Percentiles rank a stretch among this genome's conserved stretches.
phyloP scores from a whole-genome alignment of 1,139 yeast species.

The Kodamaea anthophila region DNA sequence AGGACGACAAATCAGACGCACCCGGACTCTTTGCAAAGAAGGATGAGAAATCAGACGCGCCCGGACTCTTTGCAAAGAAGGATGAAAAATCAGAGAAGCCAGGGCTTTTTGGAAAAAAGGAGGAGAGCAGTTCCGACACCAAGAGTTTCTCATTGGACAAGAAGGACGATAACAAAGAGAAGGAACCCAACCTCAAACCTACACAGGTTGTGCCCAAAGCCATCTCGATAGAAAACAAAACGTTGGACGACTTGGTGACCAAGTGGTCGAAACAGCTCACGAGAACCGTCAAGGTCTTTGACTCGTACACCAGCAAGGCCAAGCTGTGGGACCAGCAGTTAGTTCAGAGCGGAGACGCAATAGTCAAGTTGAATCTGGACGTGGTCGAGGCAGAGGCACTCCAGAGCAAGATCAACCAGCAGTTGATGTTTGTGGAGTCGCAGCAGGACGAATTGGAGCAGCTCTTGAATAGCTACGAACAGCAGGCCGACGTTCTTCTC shows the following conservation, averaged over 20 bases:
- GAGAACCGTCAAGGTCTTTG: slow-evolving; percentile 66
- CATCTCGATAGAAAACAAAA: slow-evolving; percentile 79
- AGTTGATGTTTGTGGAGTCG: slow-evolving; percentile 74
- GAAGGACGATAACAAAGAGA: slow-evolving; percentile 7
- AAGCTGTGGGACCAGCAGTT: slow-evolving; percentile 81
- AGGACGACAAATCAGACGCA: slow-evolving; percentile 11
- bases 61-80: slow-evolving; percentile 13
- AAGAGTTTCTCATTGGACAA: slow-evolving; percentile 8
- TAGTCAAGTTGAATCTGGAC: slow-evolving; percentile 70
- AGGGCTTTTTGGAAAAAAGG: slow-evolving; percentile 13
- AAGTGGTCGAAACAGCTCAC: slow-evolving; percentile 90
- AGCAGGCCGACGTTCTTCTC: slow-evolving; percentile 64
- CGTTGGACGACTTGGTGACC: slow-evolving; percentile 84
- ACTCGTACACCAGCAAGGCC: slow-evolving; percentile 68
- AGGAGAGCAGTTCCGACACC: neutral
- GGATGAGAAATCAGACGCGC: slow-evolving; percentile 9
- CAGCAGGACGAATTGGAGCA: slow-evolving; percentile 90
- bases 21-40: slow-evolving; percentile 3
- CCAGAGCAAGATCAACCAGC: slow-evolving; percentile 82
- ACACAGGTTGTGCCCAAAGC: slow-evolving; percentile 59
- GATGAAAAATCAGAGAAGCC: slow-evolving; percentile 11
- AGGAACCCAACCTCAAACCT: slow-evolving; percentile 31
- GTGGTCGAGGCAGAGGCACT: slow-evolving; percentile 79
- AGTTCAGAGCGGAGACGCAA: slow-evolving; percentile 81
- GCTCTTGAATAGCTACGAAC: slow-evolving; percentile 77